phyloP scores from a whole-genome alignment of 805 yeast species.

The Martiniozyma abietophila region DNA sequence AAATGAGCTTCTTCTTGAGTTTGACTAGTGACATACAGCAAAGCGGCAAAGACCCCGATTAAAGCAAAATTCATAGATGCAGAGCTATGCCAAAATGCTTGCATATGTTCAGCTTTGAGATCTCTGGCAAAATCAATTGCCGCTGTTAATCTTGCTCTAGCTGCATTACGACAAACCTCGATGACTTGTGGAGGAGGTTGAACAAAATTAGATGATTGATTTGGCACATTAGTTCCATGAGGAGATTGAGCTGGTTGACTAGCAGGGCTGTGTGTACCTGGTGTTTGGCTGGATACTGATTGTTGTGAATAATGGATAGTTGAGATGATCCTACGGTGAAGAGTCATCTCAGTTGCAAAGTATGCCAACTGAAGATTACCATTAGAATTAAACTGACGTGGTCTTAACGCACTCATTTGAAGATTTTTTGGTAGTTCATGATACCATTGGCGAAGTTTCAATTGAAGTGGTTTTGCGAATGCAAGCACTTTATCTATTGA shows the following conservation, averaged over 20 bases:
- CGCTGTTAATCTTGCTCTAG: conserved; percentile 70
- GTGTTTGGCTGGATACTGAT: no score
- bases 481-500: conserved; percentile 61
- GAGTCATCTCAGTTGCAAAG: conserved; percentile 80
- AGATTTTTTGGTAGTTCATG: conserved; percentile 57
- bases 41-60: conserved; percentile 82
- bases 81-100: conserved; percentile 84
- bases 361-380: conserved; percentile 78
- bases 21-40: conserved; percentile 61
- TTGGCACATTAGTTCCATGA: no score
- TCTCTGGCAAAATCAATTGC: conserved; percentile 72
- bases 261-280: no score
- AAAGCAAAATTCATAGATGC: conserved; percentile 70
- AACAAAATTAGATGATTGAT: no score
- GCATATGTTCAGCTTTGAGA: conserved; percentile 73
- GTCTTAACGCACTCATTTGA: conserved; percentile 52
- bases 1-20: conserved; percentile 52
- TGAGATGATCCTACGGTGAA: conserved; percentile 70
- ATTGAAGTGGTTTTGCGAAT: conserved; percentile 73
- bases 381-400: conserved; percentile 58
- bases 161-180: conserved; percentile 75
- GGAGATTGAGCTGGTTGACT: no score
- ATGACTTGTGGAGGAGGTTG: conserved; percentile 43
- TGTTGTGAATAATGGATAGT: conserved; percentile 33
- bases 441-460: conserved; percentile 66